Percentiles rank a stretch among this genome's conserved stretches.
These are phyloP conservation scores for Mortierella sp. DNA, from an alignment of 371 early-diverging fungal genomes.

Conservation along the genomic window DNA sequence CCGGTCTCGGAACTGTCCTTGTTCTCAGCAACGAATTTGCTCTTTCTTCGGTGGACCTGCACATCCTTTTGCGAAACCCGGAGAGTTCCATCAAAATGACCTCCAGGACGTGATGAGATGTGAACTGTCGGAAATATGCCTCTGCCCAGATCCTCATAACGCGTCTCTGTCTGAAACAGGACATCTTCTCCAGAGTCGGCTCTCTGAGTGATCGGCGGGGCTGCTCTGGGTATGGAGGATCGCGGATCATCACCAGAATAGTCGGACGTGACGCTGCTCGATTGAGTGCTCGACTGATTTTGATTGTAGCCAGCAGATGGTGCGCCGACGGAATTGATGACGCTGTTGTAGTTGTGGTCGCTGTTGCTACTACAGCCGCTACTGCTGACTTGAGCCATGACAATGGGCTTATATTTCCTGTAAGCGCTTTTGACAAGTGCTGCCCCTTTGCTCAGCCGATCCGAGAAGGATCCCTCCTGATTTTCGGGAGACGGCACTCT, in stretches of 20 bases:
- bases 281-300: conserved; percentile 1
- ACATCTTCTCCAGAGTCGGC: conserved; percentile 23
- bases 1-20: neutral
- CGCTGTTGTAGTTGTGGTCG: conserved; percentile 1
- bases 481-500: conserved; percentile 7
- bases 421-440: conserved; percentile 25
- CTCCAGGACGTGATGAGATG: conserved; percentile 34
- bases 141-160: conserved; percentile 25
- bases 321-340: conserved; percentile 1
- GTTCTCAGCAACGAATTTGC: neutral
- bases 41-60: conserved; percentile 1
- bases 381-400: conserved; percentile 28
- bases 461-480: conserved; percentile 1
- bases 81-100: conserved; percentile 48
- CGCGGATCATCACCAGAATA: conserved; percentile 2
- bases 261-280: neutral
- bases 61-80: conserved; percentile 28
- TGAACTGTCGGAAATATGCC: conserved; percentile 45
- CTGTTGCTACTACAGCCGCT: neutral
- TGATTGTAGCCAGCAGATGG: neutral
- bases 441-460: conserved; percentile 21
- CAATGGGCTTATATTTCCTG: conserved; percentile 41
- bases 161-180: conserved; percentile 16
- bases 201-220: neutral
- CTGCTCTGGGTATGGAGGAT: neutral